Base-by-base conservation (phyloP, 129 eudicot species). In the Flaveria linearis region DNA sequence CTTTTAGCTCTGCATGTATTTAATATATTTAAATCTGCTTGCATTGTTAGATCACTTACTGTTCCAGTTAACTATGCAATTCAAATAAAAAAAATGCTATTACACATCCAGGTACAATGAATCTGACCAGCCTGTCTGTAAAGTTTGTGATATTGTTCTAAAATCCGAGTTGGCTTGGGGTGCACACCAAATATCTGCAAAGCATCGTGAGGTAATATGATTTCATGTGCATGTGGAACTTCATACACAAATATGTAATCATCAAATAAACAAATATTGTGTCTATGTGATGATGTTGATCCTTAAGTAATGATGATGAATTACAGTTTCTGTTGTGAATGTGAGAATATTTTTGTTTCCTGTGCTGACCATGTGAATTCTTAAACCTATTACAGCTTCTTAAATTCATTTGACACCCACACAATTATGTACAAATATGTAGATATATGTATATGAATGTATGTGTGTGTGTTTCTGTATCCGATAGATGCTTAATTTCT, bases 81-180 rank as follows among this genome's bases (percentile, higher is more conserved):
- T 39, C 52, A 53, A 16, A 25, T 26, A 30, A 30, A 9, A 25
- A 52, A 69, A 25, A 28, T 15, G 22, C 30, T 56, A 36, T 69
- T 7, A n/a, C 1, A 3, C 68, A 69, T 45, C 46, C 57, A 95
- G 99, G 97, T 95, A 95, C 76, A 89, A 91, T 73, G 98, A 94
- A 75, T 77, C 82, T 46, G 96, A 87, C 69, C 93, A 86, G 63
- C 97, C 92, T 20, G 87, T 95, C 39, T 95, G 99, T 83, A 84
- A 89, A 84, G 97, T 91, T 64, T 95, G 99, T 80, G 87, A 95
- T 53, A 81, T 89, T 80, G 91, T 89, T 46, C 50, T 95, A 82
- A 95, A 89, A 84, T 91, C 99, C 2, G 97, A 95, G 7, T 84
- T 93, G 11, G 77, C 76, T 77, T 95, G 99, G 99, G 76, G 84